Base-by-base conservation (phyloP, 352 stramenopile species). In the Pythium utonaiense region DNA sequence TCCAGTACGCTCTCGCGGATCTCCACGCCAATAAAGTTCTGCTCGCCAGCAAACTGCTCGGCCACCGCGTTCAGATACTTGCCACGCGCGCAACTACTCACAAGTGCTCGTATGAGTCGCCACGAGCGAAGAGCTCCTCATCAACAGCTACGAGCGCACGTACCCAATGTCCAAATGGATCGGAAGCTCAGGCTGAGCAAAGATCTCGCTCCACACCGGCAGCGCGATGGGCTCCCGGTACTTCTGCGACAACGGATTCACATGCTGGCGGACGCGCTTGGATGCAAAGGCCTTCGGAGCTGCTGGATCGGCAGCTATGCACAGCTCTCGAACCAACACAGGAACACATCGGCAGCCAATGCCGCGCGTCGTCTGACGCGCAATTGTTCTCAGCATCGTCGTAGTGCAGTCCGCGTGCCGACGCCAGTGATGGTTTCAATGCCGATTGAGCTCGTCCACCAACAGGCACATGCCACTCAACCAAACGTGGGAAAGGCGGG, bases 121-220 rank as follows among this genome's bases (percentile, higher is more conserved):
- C 41, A 6, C 41, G 16, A 48, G 5, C 9, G 5, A 33, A 33
- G 5, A 33, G 28, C 28, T 33, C 28, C 9, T 33, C 28, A 33
- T 24, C 41, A 22, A 31, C 21, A 48, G 22, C 10, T 12, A 58
- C 21, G 24, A 14, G 33, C 41, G 7, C 19, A 17, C 62, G 50
- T 62, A 91, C 44, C 86, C 86, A 66, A 95, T 93, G 63, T 95
- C 86, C 28, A 95, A 47, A 64, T 95, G 86, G 40, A 95, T 88
- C 3, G 80, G 78, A 16, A 90, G 60, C 36, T 69, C 69, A 0
- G 75, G 56, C 8, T 81, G 63, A 0, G 60, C 67, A 48, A 92
- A 90, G 53, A 68, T 54, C 19, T 67, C 31, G 16, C 38, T 60
- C 82, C 82, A 95, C 16, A 91, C 68, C 1, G 86, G 86, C 16